Base-by-base conservation (phyloP, 1,284 basidiomycete species). In the Leccinum griseonigrum region DNA sequence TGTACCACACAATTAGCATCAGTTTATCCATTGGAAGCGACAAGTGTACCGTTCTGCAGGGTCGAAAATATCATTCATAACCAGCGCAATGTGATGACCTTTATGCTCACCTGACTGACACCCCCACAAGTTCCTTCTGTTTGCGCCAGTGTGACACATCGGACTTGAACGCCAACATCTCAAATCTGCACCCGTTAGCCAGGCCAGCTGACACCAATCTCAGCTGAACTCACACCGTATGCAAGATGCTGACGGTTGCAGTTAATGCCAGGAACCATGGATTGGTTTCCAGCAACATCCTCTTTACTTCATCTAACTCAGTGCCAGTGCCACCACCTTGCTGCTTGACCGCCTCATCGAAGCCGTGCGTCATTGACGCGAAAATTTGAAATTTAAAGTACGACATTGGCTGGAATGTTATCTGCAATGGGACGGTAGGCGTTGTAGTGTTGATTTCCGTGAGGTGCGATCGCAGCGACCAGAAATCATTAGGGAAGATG, bases 131-230 rank as follows among this genome's bases (percentile, higher is more conserved):
- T 71, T 93, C 91, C 63, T 96, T 90, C 80, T 91, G 97, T 68
- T 95, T 87, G 57, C 93, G 84, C 96, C 96, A 98, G 76, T 98
- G 96, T 36, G 88, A 85, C 54, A 99, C 94, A 71, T 98, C 96
- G 36, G 87, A 91, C 72, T 91, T 94, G 84, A 98, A 98, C 2
- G 95, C 95, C 54, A 97, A 79, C 85, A 97, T 92, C 78, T 97
- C 94, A 74, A 97, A 97, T 36, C 90, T 92, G 64, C 61, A 52
- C 48, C 9, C 14, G 58, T 63, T 57, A 64, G 65, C 57, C 48
- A 54, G 52, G 8, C 29, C 34, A 43, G 50, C 54, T 10, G 31
- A 43, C 4, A 53, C 54, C 50, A 46, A 56, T 54, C 56, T 60
- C 59, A 34, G 52, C 18, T 58, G 38, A 48, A 82, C 90, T 75